Evolutionary conservation across 2,329 filamentous ascomycete species (phyloP), one percentile per base, ranked within the genome.

Genomic region (Pseudocercospora vitis): DNA sequence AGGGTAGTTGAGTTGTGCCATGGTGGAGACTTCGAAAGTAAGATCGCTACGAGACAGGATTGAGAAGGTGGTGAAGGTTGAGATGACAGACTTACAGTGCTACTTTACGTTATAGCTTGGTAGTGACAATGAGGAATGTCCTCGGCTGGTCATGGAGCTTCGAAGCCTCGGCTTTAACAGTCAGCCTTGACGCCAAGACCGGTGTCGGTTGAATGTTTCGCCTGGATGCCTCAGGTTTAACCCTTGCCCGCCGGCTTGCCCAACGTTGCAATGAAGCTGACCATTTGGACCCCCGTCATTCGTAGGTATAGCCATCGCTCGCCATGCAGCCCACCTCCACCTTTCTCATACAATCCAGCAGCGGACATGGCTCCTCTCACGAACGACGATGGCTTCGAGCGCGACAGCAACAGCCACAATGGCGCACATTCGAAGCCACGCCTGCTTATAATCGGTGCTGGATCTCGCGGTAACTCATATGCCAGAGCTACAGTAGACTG

Each of bases 371-470:
- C 59, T 32, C 59, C 57, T 16, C 39, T 57, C n/a, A 56, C 57
- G 50, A 50, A 57, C 16, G 60, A 58, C 24, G 50, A 50, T 23
- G 40, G 11, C 7, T 18, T 19, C 24, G 33, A 39, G 7, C 16
- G 35, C 7, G 19, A 51, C 32, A 21, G 7, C 8, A 9, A 11
- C 6, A 7, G 12, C 12, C 18, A 39, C 8, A 45, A 45, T 14
- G 42, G 42, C n/a, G 19, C 12, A 11, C 9, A n/a, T 31, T 21
- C 44, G 19, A 61, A 61, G 39, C 67, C 68, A 28, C 83, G 86
- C 47, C 83, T 95, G 65, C 78, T 95, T 51, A 81, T 95, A 65
- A 85, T 95, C 62, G 91, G 91, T 16, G 90, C 89, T 6, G 90
- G 91, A 28, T 89, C 87, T 44, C 84, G 91, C 29, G 91, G 91